Evolutionary conservation across 441 rosid genomes (phyloP).

Genomic region (Mallotus japonicus): DNA sequence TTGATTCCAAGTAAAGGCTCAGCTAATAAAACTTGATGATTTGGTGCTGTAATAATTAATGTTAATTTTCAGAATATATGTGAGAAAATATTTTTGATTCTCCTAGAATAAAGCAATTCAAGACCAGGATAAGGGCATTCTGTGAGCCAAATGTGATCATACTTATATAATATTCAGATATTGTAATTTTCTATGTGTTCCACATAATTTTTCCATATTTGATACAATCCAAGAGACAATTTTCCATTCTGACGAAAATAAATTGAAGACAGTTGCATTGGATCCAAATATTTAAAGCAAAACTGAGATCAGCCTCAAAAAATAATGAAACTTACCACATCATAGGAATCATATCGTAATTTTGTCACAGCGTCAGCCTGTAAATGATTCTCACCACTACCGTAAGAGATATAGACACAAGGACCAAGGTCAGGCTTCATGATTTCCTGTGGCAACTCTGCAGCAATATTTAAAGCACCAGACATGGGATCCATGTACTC

Average conservation of each 20-base stretch:
- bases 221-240: background rate
- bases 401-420: conserved; percentile 67
- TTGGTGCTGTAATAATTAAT: no score
- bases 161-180: background rate
- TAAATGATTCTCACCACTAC: conserved; percentile 60
- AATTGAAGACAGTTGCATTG: background rate
- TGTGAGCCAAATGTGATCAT: background rate
- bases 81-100: background rate
- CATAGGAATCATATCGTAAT: conserved; percentile 66
- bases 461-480: conserved; percentile 74
- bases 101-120: background rate
- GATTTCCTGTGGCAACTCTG: conserved; percentile 53
- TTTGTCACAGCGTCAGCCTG: conserved; percentile 62
- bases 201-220: background rate
- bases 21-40: background rate
- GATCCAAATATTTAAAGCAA: background rate
- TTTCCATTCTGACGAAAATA: background rate
- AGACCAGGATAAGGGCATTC: background rate
- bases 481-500: conserved; percentile 78
- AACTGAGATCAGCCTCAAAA: background rate
- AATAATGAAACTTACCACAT: conserved; percentile 54
- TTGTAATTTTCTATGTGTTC: background rate
- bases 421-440: conserved; percentile 73
- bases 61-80: background rate
- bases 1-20: background rate